These are phyloP conservation scores for Tetrapisispora fleetii DNA, from an alignment of 805 yeast genomes.

Conservation along the genomic window DNA sequence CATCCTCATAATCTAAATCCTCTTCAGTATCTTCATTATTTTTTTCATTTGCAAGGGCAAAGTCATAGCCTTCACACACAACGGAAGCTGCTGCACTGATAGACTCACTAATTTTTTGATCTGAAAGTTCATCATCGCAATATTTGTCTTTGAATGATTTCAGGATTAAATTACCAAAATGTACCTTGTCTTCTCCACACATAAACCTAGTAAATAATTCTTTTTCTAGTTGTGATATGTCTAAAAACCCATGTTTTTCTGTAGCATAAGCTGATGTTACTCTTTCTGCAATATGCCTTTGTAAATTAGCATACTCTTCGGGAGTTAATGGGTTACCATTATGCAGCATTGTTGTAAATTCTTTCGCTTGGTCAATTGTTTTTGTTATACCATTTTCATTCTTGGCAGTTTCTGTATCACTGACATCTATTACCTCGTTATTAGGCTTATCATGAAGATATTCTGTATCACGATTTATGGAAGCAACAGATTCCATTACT, in stretches of 20 bases:
- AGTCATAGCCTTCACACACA: constrained; percentile 10
- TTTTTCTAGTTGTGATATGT: constrained; percentile 22
- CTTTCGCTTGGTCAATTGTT: constrained; percentile 8
- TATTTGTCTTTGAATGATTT: constrained; percentile 23
- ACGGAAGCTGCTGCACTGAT: constrained; percentile 24
- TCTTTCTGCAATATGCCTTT: constrained; percentile 25
- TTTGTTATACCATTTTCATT: not conserved
- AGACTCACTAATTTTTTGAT: constrained; percentile 17
- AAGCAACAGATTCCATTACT: constrained; percentile 69
- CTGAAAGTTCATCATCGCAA: constrained; percentile 14
- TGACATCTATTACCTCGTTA: not conserved
- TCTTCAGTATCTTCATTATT: constrained; percentile 20
- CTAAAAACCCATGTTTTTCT: constrained; percentile 18
- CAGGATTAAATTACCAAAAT: constrained; percentile 22
- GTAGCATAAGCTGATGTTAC: constrained; percentile 25
- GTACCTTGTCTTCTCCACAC: constrained; percentile 23
- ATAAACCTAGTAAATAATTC: constrained; percentile 26
- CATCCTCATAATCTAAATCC: constrained; percentile 21
- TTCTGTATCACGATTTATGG: constrained; percentile 25
- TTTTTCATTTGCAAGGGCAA: constrained; percentile 8
- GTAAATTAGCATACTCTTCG: constrained; percentile 24
- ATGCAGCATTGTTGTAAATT: constrained; percentile 23
- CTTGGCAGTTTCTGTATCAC: no score
- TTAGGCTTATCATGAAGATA: not conserved
- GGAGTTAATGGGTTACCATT: constrained; percentile 24